Conservation (phyloP, 2,329 filamentous ascomycete species). For the Dothistroma septosporum region DNA sequence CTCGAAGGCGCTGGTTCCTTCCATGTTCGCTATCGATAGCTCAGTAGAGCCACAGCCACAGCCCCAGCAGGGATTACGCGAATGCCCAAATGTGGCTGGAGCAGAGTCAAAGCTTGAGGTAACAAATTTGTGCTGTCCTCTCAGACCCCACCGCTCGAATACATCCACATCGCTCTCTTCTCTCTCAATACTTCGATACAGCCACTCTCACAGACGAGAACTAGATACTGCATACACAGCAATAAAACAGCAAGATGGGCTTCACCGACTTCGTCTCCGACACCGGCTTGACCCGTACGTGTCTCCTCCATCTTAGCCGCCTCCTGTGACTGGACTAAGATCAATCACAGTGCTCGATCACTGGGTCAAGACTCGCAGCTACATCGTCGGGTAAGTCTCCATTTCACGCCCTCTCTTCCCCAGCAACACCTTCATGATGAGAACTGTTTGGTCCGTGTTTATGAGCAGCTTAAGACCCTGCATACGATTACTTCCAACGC, state of each 20-base stretch:
- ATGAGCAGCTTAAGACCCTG: constrained; percentile 91
- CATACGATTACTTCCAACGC: constrained; percentile 73
- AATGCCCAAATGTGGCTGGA: not conserved
- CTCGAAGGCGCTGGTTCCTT: not conserved
- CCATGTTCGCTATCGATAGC: not conserved
- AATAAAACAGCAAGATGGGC: constrained; percentile 53
- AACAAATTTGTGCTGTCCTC: not conserved
- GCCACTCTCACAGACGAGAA: not conserved
- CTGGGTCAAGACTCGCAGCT: constrained; percentile 71
- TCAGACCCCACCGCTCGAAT: not conserved
- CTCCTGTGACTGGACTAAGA: constrained; percentile 14
- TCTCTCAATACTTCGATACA: not conserved
- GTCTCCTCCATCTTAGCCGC: constrained; percentile 4
- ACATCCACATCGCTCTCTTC: not conserved
- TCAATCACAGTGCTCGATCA: constrained; percentile 58
- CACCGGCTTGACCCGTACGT: constrained; percentile 59
- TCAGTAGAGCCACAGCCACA: not conserved
- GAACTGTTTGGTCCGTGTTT: constrained; percentile 90
- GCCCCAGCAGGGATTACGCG: not conserved
- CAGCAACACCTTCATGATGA: constrained; percentile 60
- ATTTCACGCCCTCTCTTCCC: constrained; percentile 23
- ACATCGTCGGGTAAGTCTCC: constrained; percentile 72
- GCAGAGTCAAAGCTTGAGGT: not conserved
- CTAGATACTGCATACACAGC: not conserved
- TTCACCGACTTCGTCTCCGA: constrained; percentile 66